A percentile compares a stretch with the other conserved stretches of the same genome.
Evolutionary conservation across 495 filamentous ascomycete species (phyloP).

Genomic region (Penicillium mononematosum): DNA sequence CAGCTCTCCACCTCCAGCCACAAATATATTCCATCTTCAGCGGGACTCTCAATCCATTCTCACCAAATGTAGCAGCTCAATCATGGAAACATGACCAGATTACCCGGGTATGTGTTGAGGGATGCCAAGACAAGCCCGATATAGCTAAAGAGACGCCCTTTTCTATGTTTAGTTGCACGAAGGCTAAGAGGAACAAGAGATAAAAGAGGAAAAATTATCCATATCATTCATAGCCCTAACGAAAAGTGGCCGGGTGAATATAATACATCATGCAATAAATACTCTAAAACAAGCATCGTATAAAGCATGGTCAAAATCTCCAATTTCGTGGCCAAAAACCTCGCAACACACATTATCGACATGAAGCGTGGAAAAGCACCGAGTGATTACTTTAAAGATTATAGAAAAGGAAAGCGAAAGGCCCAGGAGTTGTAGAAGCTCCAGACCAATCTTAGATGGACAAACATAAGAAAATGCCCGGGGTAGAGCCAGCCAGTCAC

Average conservation of each 20-base stretch:
- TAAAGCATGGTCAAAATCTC: not conserved
- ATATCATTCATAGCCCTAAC: not conserved
- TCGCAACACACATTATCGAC: conserved; percentile 1
- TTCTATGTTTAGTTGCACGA: too few species aligned
- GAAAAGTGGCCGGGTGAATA: not conserved
- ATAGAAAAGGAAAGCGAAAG: conserved; percentile 10
- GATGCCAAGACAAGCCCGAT: too few species aligned
- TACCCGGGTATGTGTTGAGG: too few species aligned
- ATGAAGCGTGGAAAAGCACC: conserved; percentile 1
- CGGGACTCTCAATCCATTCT: too few species aligned
- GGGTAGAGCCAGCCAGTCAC: conserved; percentile 14
- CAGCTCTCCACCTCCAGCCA: too few species aligned
- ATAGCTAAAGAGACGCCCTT: too few species aligned
- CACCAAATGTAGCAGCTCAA: too few species aligned
- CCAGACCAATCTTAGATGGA: not conserved
- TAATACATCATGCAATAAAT: not conserved
- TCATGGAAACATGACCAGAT: too few species aligned
- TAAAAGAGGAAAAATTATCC: not conserved
- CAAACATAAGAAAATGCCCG: conserved; percentile 10
- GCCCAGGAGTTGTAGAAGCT: not conserved
- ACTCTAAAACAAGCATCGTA: not conserved
- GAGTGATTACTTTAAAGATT: conserved; percentile 9
- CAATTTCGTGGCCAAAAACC: not conserved
- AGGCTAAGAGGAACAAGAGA: not conserved
- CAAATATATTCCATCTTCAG: too few species aligned